Percentiles rank a stretch among this genome's conserved stretches.
Conservation (phyloP, 352 stramenopile species). For the Discostella stelligera region DNA sequence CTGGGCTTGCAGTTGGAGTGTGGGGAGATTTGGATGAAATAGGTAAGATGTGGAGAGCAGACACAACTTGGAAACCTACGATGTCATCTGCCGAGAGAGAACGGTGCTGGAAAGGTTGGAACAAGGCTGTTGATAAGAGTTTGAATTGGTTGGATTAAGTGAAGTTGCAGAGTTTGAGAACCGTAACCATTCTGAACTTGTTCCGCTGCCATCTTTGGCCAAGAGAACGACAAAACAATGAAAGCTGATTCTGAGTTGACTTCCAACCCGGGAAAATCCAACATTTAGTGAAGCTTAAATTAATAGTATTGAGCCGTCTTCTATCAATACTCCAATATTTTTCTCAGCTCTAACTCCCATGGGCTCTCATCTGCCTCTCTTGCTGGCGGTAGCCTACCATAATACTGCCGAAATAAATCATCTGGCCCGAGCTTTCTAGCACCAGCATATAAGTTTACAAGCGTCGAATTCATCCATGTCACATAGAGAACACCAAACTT, state of each 20-base stretch:
- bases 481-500: slow-evolving; percentile 71
- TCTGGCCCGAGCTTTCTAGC: slow-evolving; percentile 38
- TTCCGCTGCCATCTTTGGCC: too few relatives aligned
- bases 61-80: slow-evolving; percentile 53
- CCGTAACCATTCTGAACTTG: too few relatives aligned
- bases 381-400: slow-evolving; percentile 36
- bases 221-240: too few relatives aligned
- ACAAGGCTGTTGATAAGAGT: slow-evolving; percentile 78
- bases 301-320: too few relatives aligned
- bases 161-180: background rate
- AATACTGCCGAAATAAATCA: slow-evolving; percentile 55
- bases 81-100: slow-evolving; percentile 59
- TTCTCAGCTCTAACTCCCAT: slow-evolving; percentile 43
- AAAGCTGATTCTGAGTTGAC: too few relatives aligned
- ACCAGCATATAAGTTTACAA: slow-evolving; percentile 66
- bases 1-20: slow-evolving; percentile 94
- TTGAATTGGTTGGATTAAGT: slow-evolving; percentile 63
- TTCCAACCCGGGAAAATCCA: too few relatives aligned
- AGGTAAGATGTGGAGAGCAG: slow-evolving; percentile 57
- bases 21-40: slow-evolving; percentile 88
- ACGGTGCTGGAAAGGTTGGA: slow-evolving; percentile 70
- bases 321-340: background rate
- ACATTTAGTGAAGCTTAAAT: too few relatives aligned
- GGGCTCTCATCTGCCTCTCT: slow-evolving; percentile 24
- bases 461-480: slow-evolving; percentile 69